These are phyloP conservation scores for Verticillium dahliae DNA, from an alignment of 2,329 filamentous ascomycete species.

Conservation along the genomic window DNA sequence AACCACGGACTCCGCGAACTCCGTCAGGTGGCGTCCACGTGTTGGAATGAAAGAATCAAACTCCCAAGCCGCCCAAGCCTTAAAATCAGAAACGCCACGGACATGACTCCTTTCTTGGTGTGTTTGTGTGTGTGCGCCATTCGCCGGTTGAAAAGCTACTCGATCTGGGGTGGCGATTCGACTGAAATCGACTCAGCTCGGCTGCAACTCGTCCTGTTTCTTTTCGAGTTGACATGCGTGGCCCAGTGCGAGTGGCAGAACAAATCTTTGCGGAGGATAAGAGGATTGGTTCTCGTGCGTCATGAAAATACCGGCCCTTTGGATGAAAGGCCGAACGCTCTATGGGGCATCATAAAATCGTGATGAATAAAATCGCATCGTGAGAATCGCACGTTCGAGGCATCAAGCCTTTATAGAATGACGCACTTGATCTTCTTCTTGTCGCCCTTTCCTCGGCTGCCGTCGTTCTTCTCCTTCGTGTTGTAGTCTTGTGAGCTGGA, in stretches of 20 bases:
- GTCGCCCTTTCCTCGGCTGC: conserved; percentile 8
- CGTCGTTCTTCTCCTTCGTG: conserved; percentile 7
- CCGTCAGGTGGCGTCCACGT: background rate
- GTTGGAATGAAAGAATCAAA: background rate
- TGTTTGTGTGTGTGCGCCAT: conserved; percentile 9
- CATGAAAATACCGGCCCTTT: conserved; percentile 10
- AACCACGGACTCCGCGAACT: background rate
- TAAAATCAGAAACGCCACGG: background rate
- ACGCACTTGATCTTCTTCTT: conserved; percentile 14
- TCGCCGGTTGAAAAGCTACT: conserved; percentile 5
- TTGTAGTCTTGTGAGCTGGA: background rate
- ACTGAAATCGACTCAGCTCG: background rate
- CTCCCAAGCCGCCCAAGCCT: background rate
- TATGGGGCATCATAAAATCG: conserved; percentile 13
- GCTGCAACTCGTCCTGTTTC: background rate
- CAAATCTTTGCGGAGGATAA: background rate
- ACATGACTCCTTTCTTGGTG: conserved; percentile 1
- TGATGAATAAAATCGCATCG: conserved; percentile 11
- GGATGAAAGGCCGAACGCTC: conserved; percentile 9
- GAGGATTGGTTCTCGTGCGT: conserved; percentile 1
- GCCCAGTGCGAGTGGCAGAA: background rate
- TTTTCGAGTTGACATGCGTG: background rate
- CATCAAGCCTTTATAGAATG: conserved; percentile 9
- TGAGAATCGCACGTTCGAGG: conserved; percentile 5
- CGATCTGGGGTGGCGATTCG: background rate